Evolutionary conservation across 2,329 filamentous ascomycete genomes (phyloP).

Genomic region (Pseudocercospora vitis): DNA sequence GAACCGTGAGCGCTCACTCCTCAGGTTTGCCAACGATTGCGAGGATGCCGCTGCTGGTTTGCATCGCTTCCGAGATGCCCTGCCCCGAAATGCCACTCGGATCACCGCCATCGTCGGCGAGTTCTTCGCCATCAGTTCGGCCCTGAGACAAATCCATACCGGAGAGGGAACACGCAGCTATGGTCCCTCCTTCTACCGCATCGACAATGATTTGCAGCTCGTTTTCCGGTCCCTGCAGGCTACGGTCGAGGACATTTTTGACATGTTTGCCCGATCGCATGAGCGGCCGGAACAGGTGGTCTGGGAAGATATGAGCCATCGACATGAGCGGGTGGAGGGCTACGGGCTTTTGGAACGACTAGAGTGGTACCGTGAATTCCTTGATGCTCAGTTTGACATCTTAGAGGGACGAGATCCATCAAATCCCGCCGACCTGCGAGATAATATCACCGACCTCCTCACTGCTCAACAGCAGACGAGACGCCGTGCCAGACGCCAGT

Average conservation of each 20-base stretch:
- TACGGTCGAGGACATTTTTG: conserved; percentile 54
- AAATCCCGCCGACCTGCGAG: conserved; percentile 6
- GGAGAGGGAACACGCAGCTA: conserved; percentile 44
- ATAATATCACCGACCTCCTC: conserved; percentile 14
- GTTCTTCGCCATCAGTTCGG: conserved; percentile 55
- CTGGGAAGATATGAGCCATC: conserved; percentile 52
- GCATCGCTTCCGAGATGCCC: conserved; percentile 50
- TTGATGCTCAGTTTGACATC: conserved; percentile 41
- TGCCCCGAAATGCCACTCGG: conserved; percentile 53
- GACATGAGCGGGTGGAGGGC: conserved; percentile 50
- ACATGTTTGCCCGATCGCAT: conserved; percentile 46
- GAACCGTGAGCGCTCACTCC: conserved; percentile 15
- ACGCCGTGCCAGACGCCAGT: conserved; percentile 2
- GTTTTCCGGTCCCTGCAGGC: conserved; percentile 51
- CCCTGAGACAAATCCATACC: conserved; percentile 50
- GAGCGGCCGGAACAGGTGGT: conserved; percentile 47
- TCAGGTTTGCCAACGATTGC: conserved; percentile 20
- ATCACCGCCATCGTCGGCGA: conserved; percentile 56
- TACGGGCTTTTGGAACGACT: conserved; percentile 51
- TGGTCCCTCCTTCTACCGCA: conserved; percentile 41
- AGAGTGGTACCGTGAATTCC: conserved; percentile 52
- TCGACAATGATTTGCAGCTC: conserved; percentile 51
- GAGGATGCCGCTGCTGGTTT: conserved; percentile 38
- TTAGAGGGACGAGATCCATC: conserved; percentile 19
- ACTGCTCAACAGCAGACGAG: conserved; percentile 19